These are phyloP conservation scores for Pseudognaphalium luteoalbum DNA, from an alignment of 129 eudicot species.

Conservation along the genomic window DNA sequence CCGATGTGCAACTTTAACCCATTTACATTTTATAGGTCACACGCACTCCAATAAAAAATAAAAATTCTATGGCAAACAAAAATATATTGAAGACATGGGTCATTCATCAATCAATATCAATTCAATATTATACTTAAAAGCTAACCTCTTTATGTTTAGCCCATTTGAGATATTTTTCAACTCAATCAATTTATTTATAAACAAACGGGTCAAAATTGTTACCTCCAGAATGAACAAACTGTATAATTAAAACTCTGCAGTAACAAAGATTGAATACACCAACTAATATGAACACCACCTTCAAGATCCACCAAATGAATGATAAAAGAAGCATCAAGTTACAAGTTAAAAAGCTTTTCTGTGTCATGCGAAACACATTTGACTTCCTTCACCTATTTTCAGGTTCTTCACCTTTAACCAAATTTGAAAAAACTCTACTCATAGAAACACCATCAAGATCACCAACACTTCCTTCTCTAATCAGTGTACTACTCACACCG, in stretches of 20 bases:
- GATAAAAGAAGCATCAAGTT: slow-evolving; percentile 6
- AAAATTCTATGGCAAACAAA: no score
- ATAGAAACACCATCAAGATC: slow-evolving; percentile 64
- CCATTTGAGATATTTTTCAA: neutral
- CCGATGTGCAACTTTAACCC: no score
- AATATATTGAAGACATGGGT: no score
- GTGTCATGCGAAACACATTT: neutral
- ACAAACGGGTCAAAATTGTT: neutral
- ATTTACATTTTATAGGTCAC: no score
- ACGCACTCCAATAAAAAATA: no score
- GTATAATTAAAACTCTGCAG: neutral
- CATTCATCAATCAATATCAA: no score
- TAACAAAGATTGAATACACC: neutral
- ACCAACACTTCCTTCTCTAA: slow-evolving; percentile 49
- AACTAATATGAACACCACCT: slow-evolving; percentile 1
- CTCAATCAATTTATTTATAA: neutral
- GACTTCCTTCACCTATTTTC: slow-evolving; percentile 42
- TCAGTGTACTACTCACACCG: slow-evolving; percentile 36
- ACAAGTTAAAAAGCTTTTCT: slow-evolving; percentile 16
- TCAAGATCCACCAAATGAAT: neutral
- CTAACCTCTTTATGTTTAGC: neutral
- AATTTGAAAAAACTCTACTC: slow-evolving; percentile 65
- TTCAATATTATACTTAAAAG: neutral
- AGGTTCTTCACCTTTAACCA: slow-evolving; percentile 52
- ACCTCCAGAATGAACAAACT: neutral